A percentile compares a stretch with the other conserved stretches of the same genome.
phyloP scores from a whole-genome alignment of 805 yeast genomes.

The Metschnikowia dekortorum region DNA sequence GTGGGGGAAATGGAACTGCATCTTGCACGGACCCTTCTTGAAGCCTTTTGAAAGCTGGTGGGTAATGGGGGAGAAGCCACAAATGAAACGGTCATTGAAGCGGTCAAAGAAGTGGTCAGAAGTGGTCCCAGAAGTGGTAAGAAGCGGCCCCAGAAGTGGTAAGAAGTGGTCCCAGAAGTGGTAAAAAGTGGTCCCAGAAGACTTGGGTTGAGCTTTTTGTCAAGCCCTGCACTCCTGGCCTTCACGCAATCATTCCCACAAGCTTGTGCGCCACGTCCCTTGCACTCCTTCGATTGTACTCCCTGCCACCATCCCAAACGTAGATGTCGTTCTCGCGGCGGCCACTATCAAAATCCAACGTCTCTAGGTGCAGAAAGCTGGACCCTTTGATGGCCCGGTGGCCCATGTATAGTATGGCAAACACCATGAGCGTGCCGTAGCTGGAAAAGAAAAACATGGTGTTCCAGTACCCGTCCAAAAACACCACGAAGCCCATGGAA shows the following conservation, averaged over 20 bases:
- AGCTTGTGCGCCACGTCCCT: slow-evolving; percentile 32
- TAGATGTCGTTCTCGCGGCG: slow-evolving; percentile 77
- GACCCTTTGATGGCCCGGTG: slow-evolving; percentile 61
- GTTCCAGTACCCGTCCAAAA: slow-evolving; percentile 55
- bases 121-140: too few relatives aligned
- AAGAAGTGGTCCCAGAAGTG: too few relatives aligned
- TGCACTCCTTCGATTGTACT: slow-evolving; percentile 30
- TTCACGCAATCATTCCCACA: slow-evolving; percentile 31
- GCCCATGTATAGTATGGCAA: slow-evolving; percentile 46
- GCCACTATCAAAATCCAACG: slow-evolving; percentile 78
- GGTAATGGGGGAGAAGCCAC: too few relatives aligned
- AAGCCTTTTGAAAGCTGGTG: too few relatives aligned
- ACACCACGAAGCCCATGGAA: slow-evolving; percentile 60
- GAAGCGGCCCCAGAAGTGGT: too few relatives aligned
- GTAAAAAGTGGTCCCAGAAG: too few relatives aligned
- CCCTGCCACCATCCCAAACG: slow-evolving; percentile 73
- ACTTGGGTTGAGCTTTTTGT: too few relatives aligned
- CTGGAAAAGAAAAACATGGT: slow-evolving; percentile 59
- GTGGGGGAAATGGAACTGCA: too few relatives aligned
- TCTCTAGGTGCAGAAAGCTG: slow-evolving; percentile 62
- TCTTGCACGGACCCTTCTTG: too few relatives aligned
- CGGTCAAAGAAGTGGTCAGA: too few relatives aligned
- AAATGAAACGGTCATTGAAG: too few relatives aligned
- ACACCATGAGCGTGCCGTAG: slow-evolving; percentile 57
- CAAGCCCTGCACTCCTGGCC: too few relatives aligned